Base-by-base conservation (phyloP, 1,139 yeast genomes). In the Taphrina pruni region DNA sequence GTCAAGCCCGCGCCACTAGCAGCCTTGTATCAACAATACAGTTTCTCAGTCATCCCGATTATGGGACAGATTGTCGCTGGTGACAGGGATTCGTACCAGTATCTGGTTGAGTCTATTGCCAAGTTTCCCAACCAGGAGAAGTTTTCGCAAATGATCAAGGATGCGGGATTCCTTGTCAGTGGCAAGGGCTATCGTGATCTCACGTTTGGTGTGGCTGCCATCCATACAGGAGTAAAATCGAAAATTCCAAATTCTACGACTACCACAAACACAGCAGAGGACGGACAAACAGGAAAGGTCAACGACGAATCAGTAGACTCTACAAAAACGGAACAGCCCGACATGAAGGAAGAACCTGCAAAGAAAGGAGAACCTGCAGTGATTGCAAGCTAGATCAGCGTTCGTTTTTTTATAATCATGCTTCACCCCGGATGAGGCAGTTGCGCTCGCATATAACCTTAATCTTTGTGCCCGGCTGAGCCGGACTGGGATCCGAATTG, bases 121-220 rank as follows among this genome's bases (percentile, higher is more conserved):
- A 86, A 87, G 75, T 95, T 94, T 83, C 99, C 99, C 9, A 84
- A 86, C 74, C 98, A 94, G 82, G 97, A 92, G 76, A 87, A 88
- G 69, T 95, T 94, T 81, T 92, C 93, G 72, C 79, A 82, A 36
- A 94, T 94, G 99, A 92, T 94, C 76, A 87, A 91, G 78, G 88
- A 90, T 76, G 97, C 98, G 6, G 99, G 99, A 0, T 94, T 94
- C 78, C 88, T 89, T 72, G 88, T 90, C 70, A 95, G 95, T 73
- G 90, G 90, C 62, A 43, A 58, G 12, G 99, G 99, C 65, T 94
- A 93, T 78, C 98, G 94, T 81, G 90, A 90, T 79, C 83, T 94
- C 76, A 90, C 97, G n/a, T 90, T 90, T 79, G 99, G 99, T 70
- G 89, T 93, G 69, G 97, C 98, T 69, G 92, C 97, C 66, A 92